Base-by-base conservation (phyloP, 2,329 filamentous ascomycete genomes). In the Podosphaera xanthii region DNA sequence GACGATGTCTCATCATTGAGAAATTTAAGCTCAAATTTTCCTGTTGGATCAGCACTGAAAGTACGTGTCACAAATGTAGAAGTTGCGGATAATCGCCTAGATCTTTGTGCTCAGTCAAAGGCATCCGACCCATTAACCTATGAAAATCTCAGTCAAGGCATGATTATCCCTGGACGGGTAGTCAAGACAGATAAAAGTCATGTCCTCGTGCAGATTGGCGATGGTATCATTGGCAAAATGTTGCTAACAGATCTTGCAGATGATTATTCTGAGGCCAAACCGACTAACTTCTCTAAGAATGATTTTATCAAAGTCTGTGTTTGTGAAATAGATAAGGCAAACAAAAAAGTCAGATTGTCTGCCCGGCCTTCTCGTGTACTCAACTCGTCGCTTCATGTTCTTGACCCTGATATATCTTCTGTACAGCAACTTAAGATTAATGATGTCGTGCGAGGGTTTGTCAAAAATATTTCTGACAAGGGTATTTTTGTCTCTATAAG, bases 241-340 rank as follows among this genome's bases (percentile, higher is more conserved):
- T 81, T 87, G 64, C 74, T 96, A 31, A 81, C 87, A 31, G 91
- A 98, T 65, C 76, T 97, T 67, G 79, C 79, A 10, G 92, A 98
- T 69, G 83, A 96, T 71, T 98, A 86, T 69, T 81, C 83, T 57
- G 80, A 90, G 66, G 85, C 86, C 57, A 85, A 87, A 67, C 84
- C 87, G 0, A 76, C 82, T 2, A 79, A 81, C 46, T 86, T 85
- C 72, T 83, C 79, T 64, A 91, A 90, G 73, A 87, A 94, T 66
- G 87, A 94, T 63, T 81, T 95, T 58, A 77, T 96, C 53, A 84
- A 89, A 58, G 87, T 94, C n/a, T 91, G 86, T 57, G 79, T 97
- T 52, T 77, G 91, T 48, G 80, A 84, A 46, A 74, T 96, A 30
- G 90, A 98, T 69, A 74, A 77, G 59, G 79, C 81, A 59, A 96